phyloP scores from a whole-genome alignment of 805 yeast species.

The Ogataea paradorogensis region DNA sequence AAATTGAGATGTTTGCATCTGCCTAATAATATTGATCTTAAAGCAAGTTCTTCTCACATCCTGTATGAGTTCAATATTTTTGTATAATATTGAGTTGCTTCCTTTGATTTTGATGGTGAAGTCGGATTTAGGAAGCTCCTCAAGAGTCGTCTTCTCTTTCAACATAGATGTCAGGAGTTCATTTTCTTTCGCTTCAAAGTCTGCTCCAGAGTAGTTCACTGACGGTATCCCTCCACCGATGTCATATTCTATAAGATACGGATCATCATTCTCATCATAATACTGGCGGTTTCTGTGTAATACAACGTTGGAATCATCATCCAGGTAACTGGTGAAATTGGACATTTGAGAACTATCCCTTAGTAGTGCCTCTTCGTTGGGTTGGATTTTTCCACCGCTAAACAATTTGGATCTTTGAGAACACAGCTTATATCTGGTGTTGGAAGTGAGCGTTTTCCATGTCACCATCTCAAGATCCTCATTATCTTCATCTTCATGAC shows the following conservation, averaged over 20 bases:
- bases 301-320: constrained; percentile 34
- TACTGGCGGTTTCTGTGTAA: constrained; percentile 34
- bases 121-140: constrained; percentile 38
- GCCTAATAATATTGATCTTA: constrained; percentile 81
- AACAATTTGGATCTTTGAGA: constrained; percentile 65
- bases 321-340: constrained; percentile 48
- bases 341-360: constrained; percentile 69
- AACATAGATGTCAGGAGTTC: constrained; percentile 39
- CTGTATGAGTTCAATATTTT: constrained; percentile 77
- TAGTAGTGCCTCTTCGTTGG: constrained; percentile 65
- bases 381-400: constrained; percentile 53
- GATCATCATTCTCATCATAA: constrained; percentile 55
- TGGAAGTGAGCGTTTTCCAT: constrained; percentile 83
- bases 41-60: constrained; percentile 84
- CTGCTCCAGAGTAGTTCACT: constrained; percentile 48
- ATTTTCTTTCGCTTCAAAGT: constrained; percentile 45
- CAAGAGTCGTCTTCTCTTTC: constrained; percentile 27
- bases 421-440: constrained; percentile 73
- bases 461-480: constrained; percentile 76
- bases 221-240: constrained; percentile 78
- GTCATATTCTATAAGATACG: constrained; percentile 79
- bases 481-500: constrained; percentile 46
- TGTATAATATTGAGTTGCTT: constrained; percentile 54
- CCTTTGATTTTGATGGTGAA: constrained; percentile 51
- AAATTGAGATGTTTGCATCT: constrained; percentile 82